phyloP scores from a whole-genome alignment of 148 eudicot species.

The Gaultheria prostrata region DNA sequence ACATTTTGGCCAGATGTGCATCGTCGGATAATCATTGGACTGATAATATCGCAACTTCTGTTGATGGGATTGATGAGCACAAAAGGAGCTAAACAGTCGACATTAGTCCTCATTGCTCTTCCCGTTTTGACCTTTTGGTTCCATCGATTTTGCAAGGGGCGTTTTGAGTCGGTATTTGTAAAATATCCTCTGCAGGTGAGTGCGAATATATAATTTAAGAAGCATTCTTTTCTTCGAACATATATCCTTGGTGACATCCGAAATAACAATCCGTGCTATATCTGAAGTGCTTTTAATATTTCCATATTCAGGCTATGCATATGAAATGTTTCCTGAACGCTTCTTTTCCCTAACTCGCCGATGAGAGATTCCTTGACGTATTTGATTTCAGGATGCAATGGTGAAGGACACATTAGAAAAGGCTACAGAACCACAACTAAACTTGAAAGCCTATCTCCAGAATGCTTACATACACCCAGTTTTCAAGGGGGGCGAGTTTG shows the following conservation, averaged over 20 bases:
- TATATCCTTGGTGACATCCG: background rate
- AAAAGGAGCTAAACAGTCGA: conserved; percentile 39
- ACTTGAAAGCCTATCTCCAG: conserved; percentile 66
- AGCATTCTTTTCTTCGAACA: background rate
- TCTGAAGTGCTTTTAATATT: background rate
- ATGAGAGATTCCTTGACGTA: background rate
- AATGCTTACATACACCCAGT: conserved; percentile 85
- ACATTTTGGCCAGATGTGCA: conserved; percentile 96
- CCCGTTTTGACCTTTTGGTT: conserved; percentile 88
- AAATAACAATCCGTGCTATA: background rate
- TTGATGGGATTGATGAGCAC: conserved; percentile 78
- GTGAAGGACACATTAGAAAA: conserved; percentile 83
- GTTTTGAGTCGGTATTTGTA: conserved; percentile 75
- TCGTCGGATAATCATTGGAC: conserved; percentile 61
- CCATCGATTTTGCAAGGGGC: conserved; percentile 77
- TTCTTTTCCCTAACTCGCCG: background rate
- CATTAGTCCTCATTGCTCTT: conserved; percentile 64
- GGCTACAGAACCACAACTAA: conserved; percentile 79
- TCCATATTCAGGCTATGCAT: background rate
- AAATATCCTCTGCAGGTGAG: conserved; percentile 75
- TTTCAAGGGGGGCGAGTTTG: conserved; percentile 55
- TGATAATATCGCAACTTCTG: conserved; percentile 72
- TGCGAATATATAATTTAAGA: background rate
- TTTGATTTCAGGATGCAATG: conserved; percentile 68
- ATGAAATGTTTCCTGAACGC: background rate